Percentiles rank a stretch among this genome's conserved stretches.
phyloP scores from a whole-genome alignment of 495 filamentous ascomycete genomes.

The Letharia lupina region DNA sequence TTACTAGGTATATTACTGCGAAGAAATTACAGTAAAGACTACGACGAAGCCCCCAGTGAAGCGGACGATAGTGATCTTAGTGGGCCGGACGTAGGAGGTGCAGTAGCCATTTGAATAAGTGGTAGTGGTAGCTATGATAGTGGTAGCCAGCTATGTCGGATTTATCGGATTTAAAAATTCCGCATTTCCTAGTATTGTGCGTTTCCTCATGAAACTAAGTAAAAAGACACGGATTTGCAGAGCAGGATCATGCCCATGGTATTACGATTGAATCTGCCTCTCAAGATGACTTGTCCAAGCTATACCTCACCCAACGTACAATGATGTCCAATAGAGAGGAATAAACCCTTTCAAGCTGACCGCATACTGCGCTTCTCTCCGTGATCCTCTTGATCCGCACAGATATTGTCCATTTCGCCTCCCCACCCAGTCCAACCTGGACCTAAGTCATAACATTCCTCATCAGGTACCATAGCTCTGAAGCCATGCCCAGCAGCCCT shows the following conservation, averaged over 20 bases:
- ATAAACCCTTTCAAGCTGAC: background rate
- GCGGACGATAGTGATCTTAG: no score
- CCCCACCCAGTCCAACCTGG: conserved; percentile 27
- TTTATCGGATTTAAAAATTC: no score
- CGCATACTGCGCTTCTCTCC: background rate
- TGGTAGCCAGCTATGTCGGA: no score
- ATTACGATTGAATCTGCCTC: background rate
- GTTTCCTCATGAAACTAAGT: no score
- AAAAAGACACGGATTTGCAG: background rate
- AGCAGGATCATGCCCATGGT: background rate
- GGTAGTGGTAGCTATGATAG: no score
- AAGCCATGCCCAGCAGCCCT: conserved; percentile 35
- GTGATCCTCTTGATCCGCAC: background rate
- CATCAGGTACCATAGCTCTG: conserved; percentile 18
- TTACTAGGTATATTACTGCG: no score
- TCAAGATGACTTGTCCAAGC: background rate
- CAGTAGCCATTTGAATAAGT: no score
- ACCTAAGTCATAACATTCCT: conserved; percentile 28
- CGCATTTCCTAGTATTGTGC: no score
- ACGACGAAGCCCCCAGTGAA: no score
- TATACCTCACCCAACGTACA: background rate
- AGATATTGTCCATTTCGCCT: conserved; percentile 14
- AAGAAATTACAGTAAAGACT: no score
- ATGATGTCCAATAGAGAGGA: background rate
- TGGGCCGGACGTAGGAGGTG: no score